These are phyloP conservation scores for Malus hybrid DNA, from an alignment of 331 rosid genomes.

Conservation along the genomic window DNA sequence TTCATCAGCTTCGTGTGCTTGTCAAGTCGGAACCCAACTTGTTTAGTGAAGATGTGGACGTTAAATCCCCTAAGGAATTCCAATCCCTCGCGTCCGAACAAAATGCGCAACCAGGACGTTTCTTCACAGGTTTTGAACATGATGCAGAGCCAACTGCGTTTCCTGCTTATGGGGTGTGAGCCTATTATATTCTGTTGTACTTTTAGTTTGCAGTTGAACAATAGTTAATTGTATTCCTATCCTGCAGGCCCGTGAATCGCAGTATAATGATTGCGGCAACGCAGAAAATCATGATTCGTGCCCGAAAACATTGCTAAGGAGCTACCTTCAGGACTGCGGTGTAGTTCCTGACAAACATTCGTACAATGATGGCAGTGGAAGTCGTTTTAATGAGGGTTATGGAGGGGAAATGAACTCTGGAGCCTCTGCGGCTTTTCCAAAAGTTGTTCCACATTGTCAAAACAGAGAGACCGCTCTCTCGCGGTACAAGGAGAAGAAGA, in stretches of 20 bases:
- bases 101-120: conserved; percentile 15
- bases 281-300: conserved; percentile 31
- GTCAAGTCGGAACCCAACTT: conserved; percentile 48
- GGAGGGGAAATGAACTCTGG: conserved; percentile 27
- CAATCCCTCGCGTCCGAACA: conserved; percentile 19
- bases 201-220: not conserved
- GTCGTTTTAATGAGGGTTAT: conserved; percentile 15
- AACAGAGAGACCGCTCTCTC: conserved; percentile 73
- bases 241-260: conserved; percentile 22
- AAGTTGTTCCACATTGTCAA: conserved; percentile 41
- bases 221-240: not conserved
- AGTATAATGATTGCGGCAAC: conserved; percentile 30
- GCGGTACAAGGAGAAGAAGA: conserved; percentile 86
- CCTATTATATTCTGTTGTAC: not conserved
- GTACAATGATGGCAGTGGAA: conserved; percentile 13
- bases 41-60: conserved; percentile 11
- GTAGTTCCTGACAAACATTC: conserved; percentile 28
- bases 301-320: conserved; percentile 17
- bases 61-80: conserved; percentile 6
- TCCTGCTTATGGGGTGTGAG: conserved; percentile 41
- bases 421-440: conserved; percentile 25
- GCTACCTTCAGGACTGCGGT: conserved; percentile 28
- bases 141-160: conserved; percentile 27
- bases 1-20: conserved; percentile 63
- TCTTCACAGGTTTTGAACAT: conserved; percentile 23